Evolutionary conservation across 1,284 basidiomycete genomes (phyloP).

Genomic region (Fistulinella cinereoalba): DNA sequence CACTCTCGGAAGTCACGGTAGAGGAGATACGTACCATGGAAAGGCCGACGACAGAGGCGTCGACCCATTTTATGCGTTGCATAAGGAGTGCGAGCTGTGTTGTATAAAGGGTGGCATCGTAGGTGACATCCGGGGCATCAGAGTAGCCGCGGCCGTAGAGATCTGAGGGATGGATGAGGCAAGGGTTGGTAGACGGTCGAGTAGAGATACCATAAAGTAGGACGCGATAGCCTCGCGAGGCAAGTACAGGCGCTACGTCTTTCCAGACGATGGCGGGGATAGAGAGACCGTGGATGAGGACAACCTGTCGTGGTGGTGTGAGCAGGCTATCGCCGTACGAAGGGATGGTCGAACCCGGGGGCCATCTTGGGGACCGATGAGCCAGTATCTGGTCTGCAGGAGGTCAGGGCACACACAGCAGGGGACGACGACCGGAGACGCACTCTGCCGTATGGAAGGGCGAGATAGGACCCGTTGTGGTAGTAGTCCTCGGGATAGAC

Average conservation of each 20-base stretch:
- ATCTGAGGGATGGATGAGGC: slow-evolving; percentile 42
- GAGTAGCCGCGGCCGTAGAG: slow-evolving; percentile 79
- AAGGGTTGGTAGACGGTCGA: not conserved
- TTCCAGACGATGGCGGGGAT: slow-evolving; percentile 74
- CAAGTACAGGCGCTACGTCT: slow-evolving; percentile 62
- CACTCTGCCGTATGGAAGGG: slow-evolving; percentile 60
- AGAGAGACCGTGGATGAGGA: slow-evolving; percentile 76
- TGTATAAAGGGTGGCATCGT: slow-evolving; percentile 61
- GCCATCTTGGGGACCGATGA: slow-evolving; percentile 67
- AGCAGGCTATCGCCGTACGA: not conserved
- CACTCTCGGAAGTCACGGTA: not conserved
- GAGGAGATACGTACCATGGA: slow-evolving; percentile 48
- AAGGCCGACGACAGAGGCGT: slow-evolving; percentile 60
- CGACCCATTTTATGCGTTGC: slow-evolving; percentile 70
- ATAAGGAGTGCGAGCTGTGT: slow-evolving; percentile 77
- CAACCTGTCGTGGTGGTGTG: slow-evolving; percentile 45
- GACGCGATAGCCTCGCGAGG: slow-evolving; percentile 64
- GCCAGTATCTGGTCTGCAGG: slow-evolving; percentile 68
- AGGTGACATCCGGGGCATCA: slow-evolving; percentile 65
- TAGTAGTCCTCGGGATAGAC: slow-evolving; percentile 71
- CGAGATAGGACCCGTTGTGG: slow-evolving; percentile 61
- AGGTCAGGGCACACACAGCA: not conserved
- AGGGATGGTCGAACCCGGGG: slow-evolving; percentile 48
- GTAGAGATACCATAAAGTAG: slow-evolving; percentile 59
- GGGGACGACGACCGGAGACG: slow-evolving; percentile 1